Evolutionary conservation across 2,329 filamentous ascomycete species (phyloP), one percentile per base, ranked within the genome.

Genomic region (Trichophyton simii): DNA sequence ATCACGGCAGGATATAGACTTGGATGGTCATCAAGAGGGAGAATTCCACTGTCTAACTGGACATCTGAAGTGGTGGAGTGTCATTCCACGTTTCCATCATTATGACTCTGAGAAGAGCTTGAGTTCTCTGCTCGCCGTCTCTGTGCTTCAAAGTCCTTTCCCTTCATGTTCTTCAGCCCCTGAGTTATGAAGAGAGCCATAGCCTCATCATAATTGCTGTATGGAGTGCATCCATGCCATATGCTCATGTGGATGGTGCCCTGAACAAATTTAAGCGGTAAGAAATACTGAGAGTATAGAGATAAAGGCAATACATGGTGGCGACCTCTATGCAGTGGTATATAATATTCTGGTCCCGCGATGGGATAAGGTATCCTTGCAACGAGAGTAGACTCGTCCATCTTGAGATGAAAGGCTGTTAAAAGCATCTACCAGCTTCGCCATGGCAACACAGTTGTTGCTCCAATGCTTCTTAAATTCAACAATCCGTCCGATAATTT

Each of bases 361-460:
- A 61, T 63, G 8, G 64, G 62, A 50, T 60, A 15, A 7, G 63
- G 52, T 28, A 65, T 61, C 34, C 65, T 61, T 28, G 55, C 61
- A 50, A 69, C 67, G 34, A 68, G 67, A 52, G 66, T 66, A 2
- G 64, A 66, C 1, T 67, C 59, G 57, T 65, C 62, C 65, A 65
- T 66, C 1, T 64, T 62, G 60, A 73, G 63, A 4, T 65, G 55
- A 64, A 73, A 73, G 22, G 18, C 18, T 18, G 18, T 18, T 18
- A 18, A 18, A 18, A 18, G 18, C 18, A 18, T 18, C 18, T 18
- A 18, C 18, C 18, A 18, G 18, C 18, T 76, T 76, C 15, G 57
- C 69, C 8, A 78, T 75, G 3, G 68, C 69, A 6, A 70, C 64
- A 63, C 73, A 76, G 5, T 54, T 64, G 11, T 67, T 62, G 46